phyloP scores from a whole-genome alignment of 2,329 filamentous ascomycete genomes.

The Teratosphaeria nubilosa region DNA sequence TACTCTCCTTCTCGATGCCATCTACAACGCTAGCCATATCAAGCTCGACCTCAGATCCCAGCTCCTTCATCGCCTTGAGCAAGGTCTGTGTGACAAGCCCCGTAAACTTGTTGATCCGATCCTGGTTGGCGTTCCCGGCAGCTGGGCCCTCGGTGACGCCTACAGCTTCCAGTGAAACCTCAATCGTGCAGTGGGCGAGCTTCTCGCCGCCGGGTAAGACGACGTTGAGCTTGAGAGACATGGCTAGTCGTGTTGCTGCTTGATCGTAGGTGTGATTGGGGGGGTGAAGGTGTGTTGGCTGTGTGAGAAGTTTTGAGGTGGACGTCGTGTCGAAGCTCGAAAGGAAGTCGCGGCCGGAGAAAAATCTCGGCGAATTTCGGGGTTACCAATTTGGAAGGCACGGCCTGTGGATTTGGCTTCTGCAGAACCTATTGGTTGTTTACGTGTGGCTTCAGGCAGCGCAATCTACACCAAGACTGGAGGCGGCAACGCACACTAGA shows the following conservation, averaged over 20 bases:
- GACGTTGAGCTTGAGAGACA: background rate
- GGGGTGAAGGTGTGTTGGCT: too few relatives aligned
- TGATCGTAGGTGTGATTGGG: background rate
- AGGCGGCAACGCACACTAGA: too few relatives aligned
- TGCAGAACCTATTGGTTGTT: too few relatives aligned
- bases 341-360: background rate
- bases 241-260: background rate
- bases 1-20: background rate
- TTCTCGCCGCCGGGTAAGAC: background rate
- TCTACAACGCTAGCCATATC: background rate
- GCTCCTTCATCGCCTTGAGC: background rate
- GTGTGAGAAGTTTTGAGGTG: too few relatives aligned
- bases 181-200: background rate
- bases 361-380: background rate
- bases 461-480: too few relatives aligned
- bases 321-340: too few relatives aligned
- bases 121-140: background rate
- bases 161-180: background rate
- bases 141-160: background rate
- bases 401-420: background rate
- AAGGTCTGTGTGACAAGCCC: background rate
- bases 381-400: background rate
- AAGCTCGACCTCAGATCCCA: background rate
- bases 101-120: background rate
- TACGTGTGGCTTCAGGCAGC: too few relatives aligned